Base-by-base conservation (phyloP, 208 protist species). In the Crithidia thermophila region DNA sequence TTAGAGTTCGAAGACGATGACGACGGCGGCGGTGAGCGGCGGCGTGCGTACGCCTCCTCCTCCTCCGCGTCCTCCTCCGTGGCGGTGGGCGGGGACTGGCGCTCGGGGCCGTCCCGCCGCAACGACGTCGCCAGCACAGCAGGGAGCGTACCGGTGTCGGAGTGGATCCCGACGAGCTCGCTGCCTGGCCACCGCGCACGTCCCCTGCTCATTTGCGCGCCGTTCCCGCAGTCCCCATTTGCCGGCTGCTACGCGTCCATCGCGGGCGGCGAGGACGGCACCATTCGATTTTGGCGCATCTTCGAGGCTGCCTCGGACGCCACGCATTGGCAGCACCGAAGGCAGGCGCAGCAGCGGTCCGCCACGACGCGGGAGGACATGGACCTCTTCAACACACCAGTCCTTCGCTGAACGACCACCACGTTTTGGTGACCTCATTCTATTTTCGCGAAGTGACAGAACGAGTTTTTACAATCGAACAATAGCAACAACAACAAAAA, bases 261-360 rank as follows among this genome's bases (percentile, higher is more conserved):
- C 28, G 82, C 88, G 0, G 85, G 81, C 20, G 89, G 84, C 14
- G 79, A 72, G 6, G 89, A 92, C 62, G 74, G 74, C 70, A 91
- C 84, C 18, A 82, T 94, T 43, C 78, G 89, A 9, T 91, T 94
- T 65, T 94, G 89, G 89, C 74, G 74, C 16, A 75, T 86, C 42
- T 94, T 94, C 52, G 75, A 76, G 42, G 49, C 67, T 45, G 33
- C 30, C 51, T 77, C 53, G n/a, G 55, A 58, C 57, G 51, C 69
- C n/a, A 58, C 53, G 2, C 74, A 83, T 52, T 79, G 72, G 72
- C 70, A 78, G 60, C 67, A 79, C 31, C 75, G 83, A 5, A 63
- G 60, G 20, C 70, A 67, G 49, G 71, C 77, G 7, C 73, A 67
- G 33, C 65, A 78, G 50, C 65, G 63, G 43, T 69, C 74, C 23